These are phyloP conservation scores for Tetrapisispora pingtungensis DNA, from an alignment of 805 yeast genomes.

Conservation along the genomic window DNA sequence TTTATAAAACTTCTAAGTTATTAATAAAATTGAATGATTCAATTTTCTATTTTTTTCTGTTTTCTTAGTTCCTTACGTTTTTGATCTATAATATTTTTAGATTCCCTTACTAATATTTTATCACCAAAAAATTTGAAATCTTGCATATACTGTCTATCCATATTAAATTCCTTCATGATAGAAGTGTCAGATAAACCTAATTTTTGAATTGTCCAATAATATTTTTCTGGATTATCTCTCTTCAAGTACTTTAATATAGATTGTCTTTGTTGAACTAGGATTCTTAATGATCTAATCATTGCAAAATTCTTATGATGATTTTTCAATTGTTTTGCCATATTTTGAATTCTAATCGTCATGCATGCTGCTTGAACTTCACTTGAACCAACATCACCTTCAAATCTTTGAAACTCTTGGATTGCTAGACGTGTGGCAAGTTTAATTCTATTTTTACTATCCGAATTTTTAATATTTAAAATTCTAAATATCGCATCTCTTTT, in stretches of 20 bases:
- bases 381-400: constrained; percentile 88
- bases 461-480: constrained; percentile 64
- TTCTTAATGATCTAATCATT: constrained; percentile 62
- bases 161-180: constrained; percentile 68
- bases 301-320: constrained; percentile 62
- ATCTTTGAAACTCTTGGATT: constrained; percentile 66
- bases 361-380: constrained; percentile 95
- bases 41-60: constrained; percentile 25
- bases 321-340: constrained; percentile 62
- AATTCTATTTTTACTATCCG: constrained; percentile 47
- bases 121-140: constrained; percentile 74
- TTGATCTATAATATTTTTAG: constrained; percentile 39
- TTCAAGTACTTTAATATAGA: constrained; percentile 72
- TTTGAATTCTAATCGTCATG: constrained; percentile 69
- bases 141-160: constrained; percentile 70
- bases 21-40: no score
- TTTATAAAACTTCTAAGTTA: no score
- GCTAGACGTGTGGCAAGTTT: constrained; percentile 57
- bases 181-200: constrained; percentile 78
- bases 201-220: constrained; percentile 78
- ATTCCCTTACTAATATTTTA: constrained; percentile 44
- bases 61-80: constrained; percentile 39
- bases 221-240: constrained; percentile 66
- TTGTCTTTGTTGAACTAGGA: constrained; percentile 85
- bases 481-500: constrained; percentile 63